Percentiles rank a stretch among this genome's conserved stretches.
These are phyloP conservation scores for Zasmidium cellare DNA, from an alignment of 2,329 filamentous ascomycete genomes.

Conservation along the genomic window DNA sequence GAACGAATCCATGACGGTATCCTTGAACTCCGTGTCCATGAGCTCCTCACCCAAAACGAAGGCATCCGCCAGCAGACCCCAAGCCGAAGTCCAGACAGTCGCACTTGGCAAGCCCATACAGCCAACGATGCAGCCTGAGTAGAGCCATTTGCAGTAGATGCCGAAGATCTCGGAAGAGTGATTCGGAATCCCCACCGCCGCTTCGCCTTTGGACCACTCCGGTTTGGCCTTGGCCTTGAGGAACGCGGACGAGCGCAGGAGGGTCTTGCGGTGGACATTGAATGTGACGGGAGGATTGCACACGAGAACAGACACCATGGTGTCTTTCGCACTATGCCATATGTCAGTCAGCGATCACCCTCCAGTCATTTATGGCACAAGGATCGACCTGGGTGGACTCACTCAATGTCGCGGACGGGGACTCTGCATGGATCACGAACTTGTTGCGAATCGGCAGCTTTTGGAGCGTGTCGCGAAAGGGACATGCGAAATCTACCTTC, in stretches of 20 bases:
- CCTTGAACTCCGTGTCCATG: not conserved
- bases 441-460: no score
- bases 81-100: no score
- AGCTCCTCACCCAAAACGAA: slow-evolving; percentile 4
- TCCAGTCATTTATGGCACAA: not conserved
- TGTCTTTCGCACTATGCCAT: not conserved
- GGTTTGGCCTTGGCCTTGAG: not conserved
- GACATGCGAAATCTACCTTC: no score
- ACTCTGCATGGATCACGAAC: not conserved
- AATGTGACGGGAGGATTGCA: not conserved
- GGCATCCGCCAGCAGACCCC: not conserved
- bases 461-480: no score
- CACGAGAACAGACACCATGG: not conserved
- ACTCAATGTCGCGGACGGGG: not conserved
- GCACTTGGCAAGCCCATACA: no score
- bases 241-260: not conserved
- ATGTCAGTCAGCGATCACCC: no score
- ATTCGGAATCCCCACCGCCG: not conserved
- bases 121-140: not conserved
- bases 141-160: slow-evolving; percentile 2
- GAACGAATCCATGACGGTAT: not conserved
- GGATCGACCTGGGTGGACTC: not conserved
- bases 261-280: not conserved
- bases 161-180: not conserved
- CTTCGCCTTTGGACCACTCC: not conserved